Conservation (phyloP, 306 rosid genomes). For the Cicer yamashitae region DNA sequence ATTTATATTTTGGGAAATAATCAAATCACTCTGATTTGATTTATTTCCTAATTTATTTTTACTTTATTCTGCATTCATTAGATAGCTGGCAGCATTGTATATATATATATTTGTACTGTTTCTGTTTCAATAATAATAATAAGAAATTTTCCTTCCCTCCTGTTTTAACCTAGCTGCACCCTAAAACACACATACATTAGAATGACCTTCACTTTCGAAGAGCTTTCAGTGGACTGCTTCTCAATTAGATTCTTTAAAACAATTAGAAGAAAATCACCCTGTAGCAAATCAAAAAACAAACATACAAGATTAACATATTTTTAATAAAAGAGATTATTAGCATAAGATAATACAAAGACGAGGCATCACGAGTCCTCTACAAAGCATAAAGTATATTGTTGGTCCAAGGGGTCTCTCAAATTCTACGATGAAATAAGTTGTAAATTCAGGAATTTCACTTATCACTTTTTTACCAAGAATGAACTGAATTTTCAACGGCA, state of each 20-base stretch:
- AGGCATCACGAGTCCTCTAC: conserved; percentile 15
- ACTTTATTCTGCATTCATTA: too few relatives aligned
- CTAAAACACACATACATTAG: too few relatives aligned
- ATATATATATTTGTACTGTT: too few relatives aligned
- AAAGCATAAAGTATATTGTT: neutral
- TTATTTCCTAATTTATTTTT: too few relatives aligned
- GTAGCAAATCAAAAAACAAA: conserved; percentile 39
- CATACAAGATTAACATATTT: conserved; percentile 10
- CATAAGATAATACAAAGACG: neutral
- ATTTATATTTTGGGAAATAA: too few relatives aligned
- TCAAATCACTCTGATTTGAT: too few relatives aligned
- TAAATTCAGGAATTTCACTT: conserved; percentile 2
- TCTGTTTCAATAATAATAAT: too few relatives aligned
- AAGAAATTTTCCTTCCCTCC: too few relatives aligned
- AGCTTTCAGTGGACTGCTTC: conserved; percentile 64
- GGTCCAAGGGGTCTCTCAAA: neutral
- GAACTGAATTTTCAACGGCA: neutral
- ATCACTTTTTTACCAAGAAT: neutral
- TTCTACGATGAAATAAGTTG: neutral
- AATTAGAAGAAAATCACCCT: conserved; percentile 93
- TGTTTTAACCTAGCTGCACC: too few relatives aligned
- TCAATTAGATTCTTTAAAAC: conserved; percentile 79
- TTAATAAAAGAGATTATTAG: neutral
- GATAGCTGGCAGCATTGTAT: too few relatives aligned
- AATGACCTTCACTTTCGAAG: conserved; percentile 78